Evolutionary conservation across 441 rosid species (phyloP).

Genomic region (Populus hybrid): DNA sequence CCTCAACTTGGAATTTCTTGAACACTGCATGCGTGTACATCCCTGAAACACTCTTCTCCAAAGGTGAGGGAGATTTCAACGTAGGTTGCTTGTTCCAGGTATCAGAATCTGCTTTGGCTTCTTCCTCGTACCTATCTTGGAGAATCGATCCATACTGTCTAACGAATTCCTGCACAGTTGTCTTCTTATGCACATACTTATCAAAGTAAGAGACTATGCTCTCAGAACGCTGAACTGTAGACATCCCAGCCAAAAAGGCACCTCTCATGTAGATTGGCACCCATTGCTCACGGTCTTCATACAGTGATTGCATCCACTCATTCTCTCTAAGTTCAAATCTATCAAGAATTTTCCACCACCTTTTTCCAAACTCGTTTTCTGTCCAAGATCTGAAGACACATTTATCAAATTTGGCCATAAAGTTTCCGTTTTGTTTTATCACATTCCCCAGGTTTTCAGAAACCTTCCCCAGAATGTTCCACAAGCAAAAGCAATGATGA

Average conservation of each 20-base stretch:
- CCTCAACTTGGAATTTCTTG: slow-evolving; percentile 76
- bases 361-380: slow-evolving; percentile 66
- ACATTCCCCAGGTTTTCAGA: slow-evolving; percentile 64
- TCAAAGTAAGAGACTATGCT: slow-evolving; percentile 71
- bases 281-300: slow-evolving; percentile 72
- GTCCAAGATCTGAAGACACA: slow-evolving; percentile 82
- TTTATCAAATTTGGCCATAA: slow-evolving; percentile 72
- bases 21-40: slow-evolving; percentile 77
- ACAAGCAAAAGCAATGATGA: slow-evolving; percentile 63
- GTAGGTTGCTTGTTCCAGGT: slow-evolving; percentile 75
- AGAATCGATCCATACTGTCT: slow-evolving; percentile 61
- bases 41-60: slow-evolving; percentile 76
- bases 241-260: slow-evolving; percentile 75
- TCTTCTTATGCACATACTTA: slow-evolving; percentile 80
- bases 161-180: slow-evolving; percentile 72
- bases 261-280: slow-evolving; percentile 65
- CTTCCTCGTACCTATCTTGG: slow-evolving; percentile 83
- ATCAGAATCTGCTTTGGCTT: slow-evolving; percentile 85
- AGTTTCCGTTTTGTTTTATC: slow-evolving; percentile 55
- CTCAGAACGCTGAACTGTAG: slow-evolving; percentile 62
- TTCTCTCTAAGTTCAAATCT: slow-evolving; percentile 66
- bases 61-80: slow-evolving; percentile 80
- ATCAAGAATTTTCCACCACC: slow-evolving; percentile 73
- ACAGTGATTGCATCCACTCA: slow-evolving; percentile 54
- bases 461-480: slow-evolving; percentile 63